Evolutionary conservation across 805 yeast species (phyloP), one percentile per base, ranked within the genome.

Genomic region (Ascoidea tarda): DNA sequence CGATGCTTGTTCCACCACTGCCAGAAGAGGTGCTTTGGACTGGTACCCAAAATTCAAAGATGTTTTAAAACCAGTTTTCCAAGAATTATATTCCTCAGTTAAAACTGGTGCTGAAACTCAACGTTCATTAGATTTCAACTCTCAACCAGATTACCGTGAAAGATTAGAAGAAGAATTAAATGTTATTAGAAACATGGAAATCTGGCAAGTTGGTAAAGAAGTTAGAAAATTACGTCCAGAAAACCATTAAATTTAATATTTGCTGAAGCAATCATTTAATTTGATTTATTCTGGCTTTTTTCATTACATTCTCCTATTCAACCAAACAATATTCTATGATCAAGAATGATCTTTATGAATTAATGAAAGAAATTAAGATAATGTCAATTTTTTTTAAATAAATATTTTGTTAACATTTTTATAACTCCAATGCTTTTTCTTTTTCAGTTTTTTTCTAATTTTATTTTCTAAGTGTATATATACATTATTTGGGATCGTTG

Each of bases 21-120:
- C 99, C 67, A 89, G 98, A 82, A 88, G 99, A 79, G 99, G 99
- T 82, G 99, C 99, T 70, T 82, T 93, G 66, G 99, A 93, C 80
- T 93, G 99, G 99, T 91, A 93, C 81, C 98, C 98, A 74, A 78
- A 85, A 74, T 93, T 93, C 89, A 90, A 90, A 82, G 91, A 87
- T 64, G 96, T 97, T 69, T 81, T 93, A 76, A 93, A 93, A 81
- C 98, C 99, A 67, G 97, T 93, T 56, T 93, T 93, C 82, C 81
- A 86, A 74, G 95, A 93, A 69, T 81, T 93, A 68, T 93, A 93
- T 81, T 88, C 84, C 71, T 82, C 95, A 57, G 96, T 89, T 66
- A 86, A 82, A 81, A 87, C 87, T 75, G 99, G 99, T 72, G 71
- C 88, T 63, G 99, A 93, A 82, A 93, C 99, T 71, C 76, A 91